These are phyloP conservation scores for Coemansia sp. DNA, from an alignment of 192 early-diverging fungal species.

Conservation along the genomic window DNA sequence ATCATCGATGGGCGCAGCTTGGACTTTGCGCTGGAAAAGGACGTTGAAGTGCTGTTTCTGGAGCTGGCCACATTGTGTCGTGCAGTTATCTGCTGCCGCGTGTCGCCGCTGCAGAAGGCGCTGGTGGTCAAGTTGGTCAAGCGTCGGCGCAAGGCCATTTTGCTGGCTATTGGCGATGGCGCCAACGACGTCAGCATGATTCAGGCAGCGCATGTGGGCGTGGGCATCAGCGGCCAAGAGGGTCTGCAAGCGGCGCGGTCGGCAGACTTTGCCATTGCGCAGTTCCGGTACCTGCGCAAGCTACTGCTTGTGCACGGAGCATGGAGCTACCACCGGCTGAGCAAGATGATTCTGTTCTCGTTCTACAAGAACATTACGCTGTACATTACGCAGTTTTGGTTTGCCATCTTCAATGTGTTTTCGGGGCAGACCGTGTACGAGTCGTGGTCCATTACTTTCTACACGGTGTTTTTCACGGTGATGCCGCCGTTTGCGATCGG, in stretches of 20 bases:
- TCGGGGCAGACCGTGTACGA: conserved; percentile 97
- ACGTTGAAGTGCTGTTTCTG: conserved; percentile 75
- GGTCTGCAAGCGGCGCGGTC: conserved; percentile 95
- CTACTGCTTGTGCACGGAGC: conserved; percentile 93
- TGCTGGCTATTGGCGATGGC: conserved; percentile 97
- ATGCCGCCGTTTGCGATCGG: conserved; percentile 94
- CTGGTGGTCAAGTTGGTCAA: conserved; percentile 98
- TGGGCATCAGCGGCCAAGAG: conserved; percentile 95
- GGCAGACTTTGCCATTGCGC: conserved; percentile 98
- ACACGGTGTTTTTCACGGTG: conserved; percentile 93
- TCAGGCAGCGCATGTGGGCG: conserved; percentile 96
- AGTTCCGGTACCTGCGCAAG: conserved; percentile 94
- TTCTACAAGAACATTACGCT: conserved; percentile 99
- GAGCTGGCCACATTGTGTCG: conserved; percentile 91
- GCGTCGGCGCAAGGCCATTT: conserved; percentile 80
- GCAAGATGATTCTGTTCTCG: conserved; percentile 94
- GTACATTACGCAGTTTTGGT: conserved; percentile 99
- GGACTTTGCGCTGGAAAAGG: conserved; percentile 89
- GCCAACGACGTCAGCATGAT: conserved; percentile 99
- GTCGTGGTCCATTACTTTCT: conserved; percentile 94
- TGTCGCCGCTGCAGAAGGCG: conserved; percentile 97
- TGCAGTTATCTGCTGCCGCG: conserved; percentile 96
- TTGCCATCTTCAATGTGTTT: conserved; percentile 89
- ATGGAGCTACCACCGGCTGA: conserved; percentile 94
- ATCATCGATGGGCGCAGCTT: conserved; percentile 95